Conservation (phyloP, 2,329 filamentous ascomycete genomes). For the Sporothrix variecibatus region DNA sequence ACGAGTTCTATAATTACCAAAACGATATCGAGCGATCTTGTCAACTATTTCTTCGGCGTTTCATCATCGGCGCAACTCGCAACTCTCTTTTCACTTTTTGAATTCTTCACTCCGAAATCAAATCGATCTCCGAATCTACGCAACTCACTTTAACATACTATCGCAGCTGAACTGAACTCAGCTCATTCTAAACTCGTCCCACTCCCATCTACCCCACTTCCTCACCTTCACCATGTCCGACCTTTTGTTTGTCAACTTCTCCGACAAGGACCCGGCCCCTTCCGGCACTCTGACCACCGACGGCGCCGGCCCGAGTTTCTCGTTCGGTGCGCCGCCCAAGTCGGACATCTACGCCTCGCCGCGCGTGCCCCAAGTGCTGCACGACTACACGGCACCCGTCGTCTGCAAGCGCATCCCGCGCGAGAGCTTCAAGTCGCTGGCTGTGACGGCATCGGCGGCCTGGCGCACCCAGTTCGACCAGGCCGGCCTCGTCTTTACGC, state of each 20-base stretch:
- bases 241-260: conserved; percentile 18
- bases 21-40: not conserved
- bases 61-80: not conserved
- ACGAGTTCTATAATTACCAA: not conserved
- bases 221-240: not conserved
- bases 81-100: not conserved
- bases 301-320: conserved; percentile 16
- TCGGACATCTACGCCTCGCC: conserved; percentile 30
- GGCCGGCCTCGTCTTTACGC: conserved; percentile 27
- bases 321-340: conserved; percentile 27
- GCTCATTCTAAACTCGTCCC: not conserved
- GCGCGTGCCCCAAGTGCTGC: conserved; percentile 6
- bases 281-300: conserved; percentile 10
- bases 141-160: not conserved
- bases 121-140: not conserved
- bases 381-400: conserved; percentile 26
- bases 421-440: conserved; percentile 22
- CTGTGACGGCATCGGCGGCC: conserved; percentile 20
- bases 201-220: not conserved
- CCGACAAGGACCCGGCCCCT: conserved; percentile 4
- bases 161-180: not conserved
- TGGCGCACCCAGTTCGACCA: conserved; percentile 30
- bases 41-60: not conserved
- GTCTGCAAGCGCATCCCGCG: conserved; percentile 22
- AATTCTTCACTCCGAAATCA: not conserved